A percentile compares a stretch with the other conserved stretches of the same genome.
phyloP scores from a whole-genome alignment of 495 filamentous ascomycete genomes.

The Talaromyces stipitatus region DNA sequence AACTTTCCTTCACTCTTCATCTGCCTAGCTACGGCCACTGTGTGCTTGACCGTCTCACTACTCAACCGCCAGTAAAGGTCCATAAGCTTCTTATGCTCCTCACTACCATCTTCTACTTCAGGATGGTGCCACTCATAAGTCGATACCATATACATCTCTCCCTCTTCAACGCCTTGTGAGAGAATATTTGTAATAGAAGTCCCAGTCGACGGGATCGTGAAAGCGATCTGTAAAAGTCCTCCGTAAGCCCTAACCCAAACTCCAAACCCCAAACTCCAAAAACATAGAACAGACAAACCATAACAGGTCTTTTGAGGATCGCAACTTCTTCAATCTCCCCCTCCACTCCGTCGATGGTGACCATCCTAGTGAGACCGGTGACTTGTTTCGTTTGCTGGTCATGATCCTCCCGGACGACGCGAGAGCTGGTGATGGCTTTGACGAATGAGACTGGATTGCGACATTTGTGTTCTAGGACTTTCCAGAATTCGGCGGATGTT shows the following conservation, averaged over 20 bases:
- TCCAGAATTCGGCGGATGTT: neutral
- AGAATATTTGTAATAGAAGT: neutral
- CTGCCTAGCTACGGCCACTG: neutral
- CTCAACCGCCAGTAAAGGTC: neutral
- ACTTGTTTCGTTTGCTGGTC: neutral
- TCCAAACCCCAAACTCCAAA: too few relatives aligned
- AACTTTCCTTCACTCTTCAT: neutral
- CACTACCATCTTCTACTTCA: neutral
- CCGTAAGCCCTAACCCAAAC: too few relatives aligned
- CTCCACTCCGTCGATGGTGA: neutral
- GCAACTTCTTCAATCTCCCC: slow-evolving; percentile 1
- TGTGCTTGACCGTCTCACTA: neutral
- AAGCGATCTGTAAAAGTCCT: neutral
- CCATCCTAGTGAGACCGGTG: neutral
- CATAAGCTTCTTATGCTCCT: neutral
- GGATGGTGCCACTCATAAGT: slow-evolving; percentile 3
- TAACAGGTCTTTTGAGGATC: neutral
- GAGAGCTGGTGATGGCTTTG: neutral
- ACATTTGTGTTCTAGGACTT: slow-evolving; percentile 2
- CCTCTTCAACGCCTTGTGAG: neutral
- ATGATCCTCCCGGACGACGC: neutral
- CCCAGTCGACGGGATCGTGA: neutral
- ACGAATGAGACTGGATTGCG: slow-evolving; percentile 1
- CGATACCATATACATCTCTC: neutral
- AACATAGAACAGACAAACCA: neutral